phyloP scores from a whole-genome alignment of 495 filamentous ascomycete genomes.

The Aspergillus nidulans region DNA sequence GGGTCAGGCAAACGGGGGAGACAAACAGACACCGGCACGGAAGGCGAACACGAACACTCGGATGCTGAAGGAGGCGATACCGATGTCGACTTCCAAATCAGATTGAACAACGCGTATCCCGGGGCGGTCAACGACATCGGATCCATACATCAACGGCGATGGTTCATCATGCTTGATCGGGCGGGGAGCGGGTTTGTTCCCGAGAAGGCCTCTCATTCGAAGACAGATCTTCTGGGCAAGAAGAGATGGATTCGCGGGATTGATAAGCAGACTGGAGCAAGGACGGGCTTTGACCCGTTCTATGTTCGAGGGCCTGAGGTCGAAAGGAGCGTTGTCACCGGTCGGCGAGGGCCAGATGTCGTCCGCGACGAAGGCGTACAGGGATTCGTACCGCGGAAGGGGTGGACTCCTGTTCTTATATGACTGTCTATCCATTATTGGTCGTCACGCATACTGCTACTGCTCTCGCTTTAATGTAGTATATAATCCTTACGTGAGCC shows the following conservation, averaged over 20 bases:
- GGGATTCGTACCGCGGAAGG: slow-evolving; percentile 49
- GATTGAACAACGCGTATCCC: slow-evolving; percentile 59
- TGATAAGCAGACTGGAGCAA: slow-evolving; percentile 9
- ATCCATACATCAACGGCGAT: slow-evolving; percentile 60
- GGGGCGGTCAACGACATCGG: slow-evolving; percentile 58
- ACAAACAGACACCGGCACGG: background rate
- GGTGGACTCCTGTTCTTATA: slow-evolving; percentile 49
- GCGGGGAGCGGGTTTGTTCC: slow-evolving; percentile 48
- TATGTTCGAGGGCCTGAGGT: slow-evolving; percentile 51
- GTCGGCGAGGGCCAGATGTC: slow-evolving; percentile 51
- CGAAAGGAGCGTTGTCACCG: slow-evolving; percentile 62
- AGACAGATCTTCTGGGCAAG: slow-evolving; percentile 15
- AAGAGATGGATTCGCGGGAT: slow-evolving; percentile 23
- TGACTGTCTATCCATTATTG: too few species aligned
- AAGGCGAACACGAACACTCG: background rate
- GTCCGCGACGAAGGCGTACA: slow-evolving; percentile 54
- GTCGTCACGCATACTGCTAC: too few species aligned
- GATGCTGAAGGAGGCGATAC: slow-evolving; percentile 17
- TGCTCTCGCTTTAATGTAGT: too few species aligned
- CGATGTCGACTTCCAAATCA: slow-evolving; percentile 41
- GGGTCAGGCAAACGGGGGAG: background rate
- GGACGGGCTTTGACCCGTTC: slow-evolving; percentile 50
- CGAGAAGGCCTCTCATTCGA: slow-evolving; percentile 9
- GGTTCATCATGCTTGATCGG: slow-evolving; percentile 57
- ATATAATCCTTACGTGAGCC: too few species aligned